Base-by-base conservation (phyloP, 139 green algal species). In the Zygnema cylindricum region DNA sequence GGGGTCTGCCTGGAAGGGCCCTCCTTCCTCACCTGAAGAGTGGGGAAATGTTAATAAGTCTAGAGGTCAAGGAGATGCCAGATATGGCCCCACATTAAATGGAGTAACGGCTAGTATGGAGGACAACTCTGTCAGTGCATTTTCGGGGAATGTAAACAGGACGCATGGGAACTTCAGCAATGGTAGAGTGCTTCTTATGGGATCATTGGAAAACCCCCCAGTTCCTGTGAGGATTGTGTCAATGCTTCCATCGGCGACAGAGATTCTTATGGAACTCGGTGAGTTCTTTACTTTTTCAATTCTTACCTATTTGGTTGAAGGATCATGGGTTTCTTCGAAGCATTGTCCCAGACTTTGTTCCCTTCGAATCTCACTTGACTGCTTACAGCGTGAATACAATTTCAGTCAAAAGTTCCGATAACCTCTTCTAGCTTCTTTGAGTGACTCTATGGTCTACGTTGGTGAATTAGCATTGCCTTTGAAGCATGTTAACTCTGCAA, bases 241-340 rank as follows among this genome's bases (percentile, higher is more conserved):
- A 77, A 86, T 98, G 57, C 92, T 94, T 43, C 94, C 95, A 0
- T 92, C 92, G 1, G 94, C 93, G 7, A 96, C 94, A 0, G 95
- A 98, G 83, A 96, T 97, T 25, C 82, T 97, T 30, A 94, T 94
- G 76, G 94, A 94, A 0, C 91, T 98, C 43, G 96, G 96, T 21
- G 84, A 98, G 83, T 91, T 11, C 38, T 55, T 2, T 85, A 23
- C 40, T 22, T 16, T 79, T 16, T 79, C 16, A n/a, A n/a, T n/a
- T 73, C 57, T 30, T 30, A 25, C 57, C 57, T 73, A 30, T 30
- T 30, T 73, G 25, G 57, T 25, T 25, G 30, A 30, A 25, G 57
- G 30, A 25, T 73, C 57, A 73, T 73, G 25, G 57, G 25, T 30
- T 30, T 73, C n/a, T n/a, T n/a, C n/a, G n/a, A n/a, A n/a, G n/a